Percentiles rank a stretch among this genome's conserved stretches.
Evolutionary conservation across 1,139 yeast species (phyloP).

Genomic region (Pichia sp.): DNA sequence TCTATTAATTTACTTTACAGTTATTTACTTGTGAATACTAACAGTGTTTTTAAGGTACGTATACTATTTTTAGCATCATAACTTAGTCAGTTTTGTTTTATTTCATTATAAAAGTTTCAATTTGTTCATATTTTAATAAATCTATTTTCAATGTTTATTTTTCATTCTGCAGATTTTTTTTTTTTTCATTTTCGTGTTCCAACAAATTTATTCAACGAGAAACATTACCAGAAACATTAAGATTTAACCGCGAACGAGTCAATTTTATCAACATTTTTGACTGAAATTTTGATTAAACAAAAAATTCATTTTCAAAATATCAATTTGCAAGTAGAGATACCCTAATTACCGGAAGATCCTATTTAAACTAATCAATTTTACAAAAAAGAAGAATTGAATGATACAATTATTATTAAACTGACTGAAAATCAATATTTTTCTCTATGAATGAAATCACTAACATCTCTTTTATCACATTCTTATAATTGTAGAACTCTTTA

Average conservation of each 20-base stretch:
- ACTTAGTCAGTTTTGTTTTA: background rate
- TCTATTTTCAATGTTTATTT: background rate
- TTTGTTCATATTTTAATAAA: background rate
- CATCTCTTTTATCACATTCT: background rate
- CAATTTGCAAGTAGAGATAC: too few relatives aligned
- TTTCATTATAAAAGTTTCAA: background rate
- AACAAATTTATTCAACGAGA: background rate
- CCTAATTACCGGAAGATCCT: too few relatives aligned
- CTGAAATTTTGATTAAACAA: too few relatives aligned
- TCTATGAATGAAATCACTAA: constrained; percentile 10
- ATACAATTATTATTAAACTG: too few relatives aligned
- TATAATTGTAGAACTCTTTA: constrained; percentile 2
- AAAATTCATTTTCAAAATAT: too few relatives aligned
- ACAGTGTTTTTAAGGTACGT: constrained; percentile 14
- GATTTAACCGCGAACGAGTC: background rate
- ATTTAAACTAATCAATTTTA: too few relatives aligned
- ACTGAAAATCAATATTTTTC: background rate
- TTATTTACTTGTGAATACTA: background rate
- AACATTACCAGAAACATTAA: background rate
- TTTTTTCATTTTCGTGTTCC: background rate
- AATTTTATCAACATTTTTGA: too few relatives aligned
- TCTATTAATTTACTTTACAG: background rate
- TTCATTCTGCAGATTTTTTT: background rate
- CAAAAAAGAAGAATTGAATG: too few relatives aligned
- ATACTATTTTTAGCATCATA: background rate